These are phyloP conservation scores for Pharus latifolius DNA, from an alignment of 176 grass and related monocot genomes.

Conservation along the genomic window DNA sequence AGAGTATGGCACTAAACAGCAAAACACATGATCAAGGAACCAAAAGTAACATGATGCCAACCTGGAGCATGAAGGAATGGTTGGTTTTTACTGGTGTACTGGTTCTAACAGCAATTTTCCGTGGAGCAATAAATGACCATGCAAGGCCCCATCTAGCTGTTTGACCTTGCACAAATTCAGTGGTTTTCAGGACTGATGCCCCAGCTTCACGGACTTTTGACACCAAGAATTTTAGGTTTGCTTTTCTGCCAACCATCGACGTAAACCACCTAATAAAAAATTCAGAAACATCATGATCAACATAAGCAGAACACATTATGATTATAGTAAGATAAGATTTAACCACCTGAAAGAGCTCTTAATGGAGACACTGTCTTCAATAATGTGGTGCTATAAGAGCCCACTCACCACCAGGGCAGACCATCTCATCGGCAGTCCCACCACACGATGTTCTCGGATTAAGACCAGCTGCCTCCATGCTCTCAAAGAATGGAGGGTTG, in stretches of 20 bases:
- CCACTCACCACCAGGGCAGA: conserved; percentile 68
- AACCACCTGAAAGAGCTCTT: conserved; percentile 73
- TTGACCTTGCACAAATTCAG: conserved; percentile 91
- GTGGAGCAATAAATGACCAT: conserved; percentile 86
- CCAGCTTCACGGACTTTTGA: conserved; percentile 51
- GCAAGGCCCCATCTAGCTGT: conserved; percentile 91
- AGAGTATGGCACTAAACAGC: not conserved
- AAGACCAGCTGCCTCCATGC: conserved; percentile 67
- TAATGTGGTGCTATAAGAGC: conserved; percentile 58
- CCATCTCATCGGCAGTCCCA: conserved; percentile 65
- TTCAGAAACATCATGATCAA: not conserved
- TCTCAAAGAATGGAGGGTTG: conserved; percentile 97
- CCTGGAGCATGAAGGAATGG: conserved; percentile 76
- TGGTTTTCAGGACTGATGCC: conserved; percentile 67
- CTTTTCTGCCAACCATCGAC: conserved; percentile 92
- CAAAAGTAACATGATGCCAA: conserved; percentile 13
- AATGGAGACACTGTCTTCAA: conserved; percentile 71
- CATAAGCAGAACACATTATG: not conserved
- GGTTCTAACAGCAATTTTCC: conserved; percentile 31
- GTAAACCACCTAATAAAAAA: conserved; percentile 77
- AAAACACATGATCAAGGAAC: not conserved
- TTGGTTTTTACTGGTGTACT: conserved; percentile 45
- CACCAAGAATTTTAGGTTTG: conserved; percentile 63
- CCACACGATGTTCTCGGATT: conserved; percentile 82
- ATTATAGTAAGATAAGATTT: not conserved